Conservation (phyloP, 306 rosid genomes). For the Quercus alba region DNA sequence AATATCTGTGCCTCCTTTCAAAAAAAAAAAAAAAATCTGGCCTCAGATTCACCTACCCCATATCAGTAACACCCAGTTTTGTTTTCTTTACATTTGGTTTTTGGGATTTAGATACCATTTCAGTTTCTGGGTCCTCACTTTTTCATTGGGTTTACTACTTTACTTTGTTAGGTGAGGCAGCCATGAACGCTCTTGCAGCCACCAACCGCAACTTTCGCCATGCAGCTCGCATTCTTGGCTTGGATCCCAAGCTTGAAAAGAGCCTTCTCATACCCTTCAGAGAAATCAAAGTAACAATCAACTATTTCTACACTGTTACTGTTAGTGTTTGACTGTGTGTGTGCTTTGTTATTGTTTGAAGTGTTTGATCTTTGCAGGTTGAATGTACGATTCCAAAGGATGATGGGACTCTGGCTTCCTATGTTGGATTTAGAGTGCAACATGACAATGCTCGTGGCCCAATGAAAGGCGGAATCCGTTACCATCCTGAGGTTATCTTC, state of each 20-base stretch:
- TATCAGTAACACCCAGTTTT: not conserved
- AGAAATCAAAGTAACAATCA: slow-evolving; percentile 51
- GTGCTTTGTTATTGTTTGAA: not conserved
- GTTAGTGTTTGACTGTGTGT: not conserved
- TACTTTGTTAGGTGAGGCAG: not conserved
- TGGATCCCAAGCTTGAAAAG: slow-evolving; percentile 67
- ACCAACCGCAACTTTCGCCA: slow-evolving; percentile 65
- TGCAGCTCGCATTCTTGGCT: slow-evolving; percentile 69
- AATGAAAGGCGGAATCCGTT: slow-evolving; percentile 81
- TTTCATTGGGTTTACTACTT: not conserved
- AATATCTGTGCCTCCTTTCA: too few species aligned
- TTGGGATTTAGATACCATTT: not conserved
- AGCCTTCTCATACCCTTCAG: slow-evolving; percentile 72
- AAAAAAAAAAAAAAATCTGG: too few species aligned
- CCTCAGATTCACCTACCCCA: not conserved
- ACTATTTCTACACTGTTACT: not conserved
- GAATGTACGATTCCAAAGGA: slow-evolving; percentile 78
- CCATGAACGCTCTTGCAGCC: slow-evolving; percentile 73
- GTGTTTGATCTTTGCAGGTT: slow-evolving; percentile 39
- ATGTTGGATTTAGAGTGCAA: slow-evolving; percentile 72
- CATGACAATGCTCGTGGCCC: slow-evolving; percentile 91
- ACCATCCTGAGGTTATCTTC: slow-evolving; percentile 63
- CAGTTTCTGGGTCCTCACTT: slow-evolving; percentile 5
- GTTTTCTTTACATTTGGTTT: not conserved
- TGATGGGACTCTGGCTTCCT: slow-evolving; percentile 66